Percentiles rank a stretch among this genome's conserved stretches.
These are phyloP conservation scores for Prillingera fragicola DNA, from an alignment of 1,284 basidiomycete species.

Conservation along the genomic window DNA sequence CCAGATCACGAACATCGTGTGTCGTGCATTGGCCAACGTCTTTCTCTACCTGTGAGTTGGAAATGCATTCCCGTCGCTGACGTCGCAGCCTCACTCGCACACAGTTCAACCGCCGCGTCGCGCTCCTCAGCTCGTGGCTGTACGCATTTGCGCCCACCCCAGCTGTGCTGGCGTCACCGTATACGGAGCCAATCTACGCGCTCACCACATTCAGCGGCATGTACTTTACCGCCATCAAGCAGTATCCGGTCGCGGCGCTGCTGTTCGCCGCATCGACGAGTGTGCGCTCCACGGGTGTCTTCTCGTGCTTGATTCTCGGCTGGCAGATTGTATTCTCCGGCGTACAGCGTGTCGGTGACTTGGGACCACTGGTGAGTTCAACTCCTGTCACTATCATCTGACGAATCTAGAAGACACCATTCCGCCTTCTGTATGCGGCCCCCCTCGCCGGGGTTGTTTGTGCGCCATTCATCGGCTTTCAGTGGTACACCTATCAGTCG, in stretches of 20 bases:
- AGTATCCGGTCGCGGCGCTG: conserved; percentile 54
- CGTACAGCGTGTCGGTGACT: too few relatives aligned
- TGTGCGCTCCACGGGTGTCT: conserved; percentile 77
- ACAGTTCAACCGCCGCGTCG: conserved; percentile 51
- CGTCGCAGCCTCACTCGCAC: conserved; percentile 34
- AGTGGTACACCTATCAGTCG: conserved; percentile 58
- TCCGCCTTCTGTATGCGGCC: conserved; percentile 19
- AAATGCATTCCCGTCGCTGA: not conserved
- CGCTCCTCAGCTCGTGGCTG: conserved; percentile 60
- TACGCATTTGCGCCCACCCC: conserved; percentile 79
- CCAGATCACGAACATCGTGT: conserved; percentile 27
- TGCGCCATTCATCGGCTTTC: conserved; percentile 65
- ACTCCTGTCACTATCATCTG: too few relatives aligned
- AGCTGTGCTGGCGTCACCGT: conserved; percentile 65
- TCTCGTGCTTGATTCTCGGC: conserved; percentile 66
- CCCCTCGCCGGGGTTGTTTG: conserved; percentile 52
- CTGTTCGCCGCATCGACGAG: conserved; percentile 61
- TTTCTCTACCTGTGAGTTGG: conserved; percentile 58
- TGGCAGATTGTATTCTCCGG: conserved; percentile 59
- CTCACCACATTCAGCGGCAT: conserved; percentile 67
- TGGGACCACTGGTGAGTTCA: too few relatives aligned
- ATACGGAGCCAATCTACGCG: conserved; percentile 81
- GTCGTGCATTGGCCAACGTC: conserved; percentile 47
- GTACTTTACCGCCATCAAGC: conserved; percentile 35
- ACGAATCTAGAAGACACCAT: too few relatives aligned